Conservation (phyloP, 768 basidiomycete genomes). For the Lactarius sanguifluus region DNA sequence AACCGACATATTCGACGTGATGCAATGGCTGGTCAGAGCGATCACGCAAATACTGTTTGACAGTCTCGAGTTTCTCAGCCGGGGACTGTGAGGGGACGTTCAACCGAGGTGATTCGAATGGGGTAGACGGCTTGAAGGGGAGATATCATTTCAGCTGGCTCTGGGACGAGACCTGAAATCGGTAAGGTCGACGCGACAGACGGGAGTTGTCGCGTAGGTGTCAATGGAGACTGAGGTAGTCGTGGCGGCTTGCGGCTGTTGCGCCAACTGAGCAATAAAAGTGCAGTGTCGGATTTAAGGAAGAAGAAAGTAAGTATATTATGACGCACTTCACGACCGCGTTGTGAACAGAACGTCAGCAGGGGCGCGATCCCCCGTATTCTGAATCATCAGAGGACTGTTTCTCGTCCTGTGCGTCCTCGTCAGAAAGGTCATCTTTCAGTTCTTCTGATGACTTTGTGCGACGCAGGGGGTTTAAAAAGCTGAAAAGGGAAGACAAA, state of each 20-base stretch:
- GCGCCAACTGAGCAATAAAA: slow-evolving; percentile 7
- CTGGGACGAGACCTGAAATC: slow-evolving; percentile 8
- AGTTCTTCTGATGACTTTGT: slow-evolving; percentile 20
- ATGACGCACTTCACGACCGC: slow-evolving; percentile 26
- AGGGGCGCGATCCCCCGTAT: slow-evolving; percentile 11
- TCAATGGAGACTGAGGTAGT: slow-evolving; percentile 11
- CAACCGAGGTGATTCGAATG: slow-evolving; percentile 24
- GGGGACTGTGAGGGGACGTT: slow-evolving; percentile 35
- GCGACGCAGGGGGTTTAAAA: slow-evolving; percentile 50
- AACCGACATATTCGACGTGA: slow-evolving; percentile 51
- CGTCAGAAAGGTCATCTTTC: slow-evolving; percentile 25
- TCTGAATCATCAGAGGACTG: slow-evolving; percentile 12
- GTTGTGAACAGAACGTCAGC: slow-evolving; percentile 30
- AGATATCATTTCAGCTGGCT: slow-evolving; percentile 27
- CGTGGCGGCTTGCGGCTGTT: slow-evolving; percentile 9
- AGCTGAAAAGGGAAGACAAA: slow-evolving; percentile 49
- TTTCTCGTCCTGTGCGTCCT: slow-evolving; percentile 17
- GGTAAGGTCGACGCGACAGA: background rate
- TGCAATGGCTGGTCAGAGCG: slow-evolving; percentile 47
- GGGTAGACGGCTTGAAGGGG: slow-evolving; percentile 29
- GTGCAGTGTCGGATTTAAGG: background rate
- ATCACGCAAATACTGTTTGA: slow-evolving; percentile 49
- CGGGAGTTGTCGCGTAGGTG: slow-evolving; percentile 17
- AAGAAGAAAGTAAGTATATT: background rate
- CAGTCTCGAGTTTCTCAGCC: slow-evolving; percentile 47